These are phyloP conservation scores for Elsinoe arachidis DNA, from an alignment of 2,329 filamentous ascomycete species.

Conservation along the genomic window DNA sequence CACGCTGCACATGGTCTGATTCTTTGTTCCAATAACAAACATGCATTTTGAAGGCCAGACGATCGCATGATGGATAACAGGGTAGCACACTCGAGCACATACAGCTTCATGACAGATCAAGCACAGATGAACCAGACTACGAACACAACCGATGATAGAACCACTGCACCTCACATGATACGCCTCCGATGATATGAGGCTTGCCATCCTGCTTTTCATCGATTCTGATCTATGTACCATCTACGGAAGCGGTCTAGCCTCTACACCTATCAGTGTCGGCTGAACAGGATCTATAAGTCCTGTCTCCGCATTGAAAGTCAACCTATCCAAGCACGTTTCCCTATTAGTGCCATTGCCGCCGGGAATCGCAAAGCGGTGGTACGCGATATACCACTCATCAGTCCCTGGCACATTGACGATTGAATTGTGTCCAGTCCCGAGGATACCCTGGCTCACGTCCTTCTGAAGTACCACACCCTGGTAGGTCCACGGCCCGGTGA, in stretches of 20 bases:
- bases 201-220: background rate
- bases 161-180: no score
- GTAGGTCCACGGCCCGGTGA: slow-evolving; percentile 39
- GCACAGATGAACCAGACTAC: no score
- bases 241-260: background rate
- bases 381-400: slow-evolving; percentile 44
- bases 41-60: background rate
- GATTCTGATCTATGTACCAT: background rate
- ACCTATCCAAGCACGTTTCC: slow-evolving; percentile 37
- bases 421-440: slow-evolving; percentile 40
- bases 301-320: slow-evolving; percentile 30
- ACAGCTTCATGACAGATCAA: no score
- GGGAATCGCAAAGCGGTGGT: slow-evolving; percentile 42
- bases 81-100: no score
- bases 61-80: no score
- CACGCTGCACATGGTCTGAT: background rate
- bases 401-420: slow-evolving; percentile 40
- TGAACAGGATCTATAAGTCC: slow-evolving; percentile 33
- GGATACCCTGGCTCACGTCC: slow-evolving; percentile 34
- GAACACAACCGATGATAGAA: no score
- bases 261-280: slow-evolving; percentile 29
- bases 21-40: background rate
- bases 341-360: slow-evolving; percentile 37
- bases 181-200: no score
- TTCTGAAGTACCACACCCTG: slow-evolving; percentile 39